Conservation (phyloP, 1,284 basidiomycete genomes). For the Ganoderma multipileum region DNA sequence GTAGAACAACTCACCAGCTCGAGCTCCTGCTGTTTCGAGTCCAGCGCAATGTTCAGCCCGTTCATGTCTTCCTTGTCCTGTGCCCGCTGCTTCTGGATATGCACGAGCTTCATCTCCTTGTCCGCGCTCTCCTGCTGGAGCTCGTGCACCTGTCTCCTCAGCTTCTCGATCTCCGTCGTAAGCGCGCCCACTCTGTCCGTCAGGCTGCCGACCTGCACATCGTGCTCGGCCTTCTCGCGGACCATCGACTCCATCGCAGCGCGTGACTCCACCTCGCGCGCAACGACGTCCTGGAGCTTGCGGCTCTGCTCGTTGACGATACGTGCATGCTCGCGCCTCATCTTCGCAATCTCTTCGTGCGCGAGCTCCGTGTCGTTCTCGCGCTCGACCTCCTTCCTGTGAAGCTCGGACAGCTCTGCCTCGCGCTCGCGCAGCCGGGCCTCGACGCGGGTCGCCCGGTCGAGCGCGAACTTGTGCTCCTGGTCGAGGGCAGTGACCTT, state of each 20-base stretch:
- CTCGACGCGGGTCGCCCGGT: conserved; percentile 61
- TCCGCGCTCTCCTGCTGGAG: conserved; percentile 83
- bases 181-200: conserved; percentile 57
- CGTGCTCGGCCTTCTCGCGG: conserved; percentile 58
- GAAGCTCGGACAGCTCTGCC: conserved; percentile 51
- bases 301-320: conserved; percentile 58
- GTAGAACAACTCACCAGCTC: conserved; percentile 69
- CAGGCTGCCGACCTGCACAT: conserved; percentile 53
- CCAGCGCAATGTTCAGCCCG: conserved; percentile 85
- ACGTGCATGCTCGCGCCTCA: conserved; percentile 61
- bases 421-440: conserved; percentile 60
- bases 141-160: conserved; percentile 71
- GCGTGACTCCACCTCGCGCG: conserved; percentile 54
- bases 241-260: conserved; percentile 55
- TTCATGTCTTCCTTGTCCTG: conserved; percentile 80
- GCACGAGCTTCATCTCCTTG: conserved; percentile 82
- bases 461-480: conserved; percentile 60
- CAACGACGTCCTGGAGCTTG: conserved; percentile 53
- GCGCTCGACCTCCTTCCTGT: conserved; percentile 47
- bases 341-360: conserved; percentile 57
- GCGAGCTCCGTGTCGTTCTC: conserved; percentile 58
- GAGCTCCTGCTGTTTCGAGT: conserved; percentile 90
- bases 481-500: conserved; percentile 60
- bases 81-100: conserved; percentile 69
- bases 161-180: conserved; percentile 66